A percentile compares a stretch with the other conserved stretches of the same genome.
Evolutionary conservation across 176 grass and related monocot species (phyloP).

Genomic region (Aegilops speltoides): DNA sequence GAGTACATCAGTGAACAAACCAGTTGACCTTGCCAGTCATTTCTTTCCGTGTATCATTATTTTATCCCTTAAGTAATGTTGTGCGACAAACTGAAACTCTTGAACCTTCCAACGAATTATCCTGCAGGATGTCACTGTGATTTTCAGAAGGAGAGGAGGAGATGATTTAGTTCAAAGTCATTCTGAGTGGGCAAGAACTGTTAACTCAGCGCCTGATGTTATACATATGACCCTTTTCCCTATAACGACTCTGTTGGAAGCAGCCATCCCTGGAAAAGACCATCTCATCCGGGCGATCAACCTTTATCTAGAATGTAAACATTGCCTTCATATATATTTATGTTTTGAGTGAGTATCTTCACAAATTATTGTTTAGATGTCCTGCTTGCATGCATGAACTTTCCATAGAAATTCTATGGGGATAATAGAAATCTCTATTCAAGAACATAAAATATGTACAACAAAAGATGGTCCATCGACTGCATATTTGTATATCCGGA

Average conservation of each 20-base stretch:
- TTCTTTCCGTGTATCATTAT: neutral
- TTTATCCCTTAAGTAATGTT: slow-evolving; percentile 7
- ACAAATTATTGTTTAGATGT: neutral
- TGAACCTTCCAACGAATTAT: slow-evolving; percentile 23
- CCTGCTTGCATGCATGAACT: neutral
- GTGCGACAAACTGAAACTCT: neutral
- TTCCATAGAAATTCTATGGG: neutral
- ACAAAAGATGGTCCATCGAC: neutral
- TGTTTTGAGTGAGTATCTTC: neutral
- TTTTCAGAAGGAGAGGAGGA: slow-evolving; percentile 72
- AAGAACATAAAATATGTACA: neutral
- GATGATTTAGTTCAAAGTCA: slow-evolving; percentile 67
- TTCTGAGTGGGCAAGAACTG: slow-evolving; percentile 48
- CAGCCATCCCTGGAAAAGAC: slow-evolving; percentile 47
- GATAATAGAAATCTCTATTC: neutral
- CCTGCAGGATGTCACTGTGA: slow-evolving; percentile 75
- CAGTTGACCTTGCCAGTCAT: neutral
- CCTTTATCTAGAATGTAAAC: slow-evolving; percentile 79
- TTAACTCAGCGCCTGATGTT: slow-evolving; percentile 56
- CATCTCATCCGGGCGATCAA: slow-evolving; percentile 58
- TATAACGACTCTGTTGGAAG: slow-evolving; percentile 54
- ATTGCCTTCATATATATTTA: neutral
- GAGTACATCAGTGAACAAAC: slow-evolving; percentile 2
- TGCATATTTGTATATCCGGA: neutral
- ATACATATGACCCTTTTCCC: slow-evolving; percentile 67